Evolutionary conservation across 177 flowering plant genomes (phyloP), one percentile per base, ranked within the genome.

Genomic region (Vitis hybrid): DNA sequence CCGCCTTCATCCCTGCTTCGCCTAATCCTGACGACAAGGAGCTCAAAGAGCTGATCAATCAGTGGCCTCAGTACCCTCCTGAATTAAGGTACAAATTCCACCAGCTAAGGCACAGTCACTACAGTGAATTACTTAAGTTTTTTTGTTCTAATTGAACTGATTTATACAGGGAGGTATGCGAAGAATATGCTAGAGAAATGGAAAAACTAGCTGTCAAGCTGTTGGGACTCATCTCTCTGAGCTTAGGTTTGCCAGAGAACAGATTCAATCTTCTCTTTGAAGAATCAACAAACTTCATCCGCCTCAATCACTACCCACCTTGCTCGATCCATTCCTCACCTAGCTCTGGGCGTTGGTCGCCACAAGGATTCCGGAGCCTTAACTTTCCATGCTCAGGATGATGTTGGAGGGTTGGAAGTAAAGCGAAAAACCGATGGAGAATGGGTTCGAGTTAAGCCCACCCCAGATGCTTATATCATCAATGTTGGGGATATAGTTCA

Each of bases 271-370:
- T 77, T 15, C 86, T 69, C 74, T 91, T 85, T 78, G 65, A 80
- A 19, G 83, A 83, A 35, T 84, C 82, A 11, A 78, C 79, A 6
- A 87, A 81, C 78, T 73, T 75, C 35, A 15, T 82, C 48, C 76
- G 94, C 3, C 74, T 91, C 65, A 90, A 91, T 59, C 82, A 87
- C 78, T 90, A 91, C 66, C 92, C 91, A 0, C 90, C 91, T 0
- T 91, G 92, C 74, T 91, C n/a, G n/a, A n/a, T n/a, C 94, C 3
- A 8, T n/a, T 2, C 94, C 94, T 4, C 63, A 88, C 54, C 82
- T 86, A 1, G 94, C 86, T 11, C 85, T 91, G 2, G 97, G 93
- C 0, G 86, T 87, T 4, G 90, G 89, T 13, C 82, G 84, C 9
- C 97, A 87, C 81, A 88, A 88, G 78, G 90, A 91, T 61, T 71